These are phyloP conservation scores for Phytophthora sp. DNA, from an alignment of 352 stramenopile genomes.

Conservation along the genomic window DNA sequence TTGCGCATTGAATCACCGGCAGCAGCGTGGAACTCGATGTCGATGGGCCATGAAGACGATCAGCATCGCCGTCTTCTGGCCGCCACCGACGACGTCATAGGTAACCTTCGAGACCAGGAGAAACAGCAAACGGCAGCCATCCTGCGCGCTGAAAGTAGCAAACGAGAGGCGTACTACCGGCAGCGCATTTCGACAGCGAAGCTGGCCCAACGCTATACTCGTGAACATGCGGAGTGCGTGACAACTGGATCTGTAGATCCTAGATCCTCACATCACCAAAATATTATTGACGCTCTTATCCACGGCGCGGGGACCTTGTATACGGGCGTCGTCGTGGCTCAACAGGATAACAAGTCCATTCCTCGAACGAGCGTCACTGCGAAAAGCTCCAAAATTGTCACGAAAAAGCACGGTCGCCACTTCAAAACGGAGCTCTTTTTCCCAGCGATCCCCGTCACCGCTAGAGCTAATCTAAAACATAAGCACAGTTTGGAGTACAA, in stretches of 20 bases:
- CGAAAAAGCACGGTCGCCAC: constrained; percentile 36
- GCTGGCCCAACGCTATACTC: constrained; percentile 7
- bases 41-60: constrained; percentile 16
- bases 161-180: constrained; percentile 25
- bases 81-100: constrained; percentile 34
- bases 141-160: constrained; percentile 29
- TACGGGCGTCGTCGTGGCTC: constrained; percentile 32
- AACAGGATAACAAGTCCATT: constrained; percentile 11
- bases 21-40: constrained; percentile 24
- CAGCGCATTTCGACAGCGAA: constrained; percentile 11
- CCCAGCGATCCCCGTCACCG: constrained; percentile 18
- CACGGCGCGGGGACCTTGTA: constrained; percentile 37
- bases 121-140: constrained; percentile 37
- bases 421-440: constrained; percentile 48
- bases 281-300: constrained; percentile 40
- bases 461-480: constrained; percentile 21
- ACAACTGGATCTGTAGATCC: constrained; percentile 10
- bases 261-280: constrained; percentile 21
- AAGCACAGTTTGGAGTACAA: not conserved
- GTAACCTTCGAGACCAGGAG: constrained; percentile 38
- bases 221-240: constrained; percentile 11
- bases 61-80: constrained; percentile 22
- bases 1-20: constrained; percentile 54
- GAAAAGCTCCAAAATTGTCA: constrained; percentile 24
- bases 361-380: constrained; percentile 8